Conservation (phyloP, 805 yeast genomes). For the Martiniozyma abietophila region DNA sequence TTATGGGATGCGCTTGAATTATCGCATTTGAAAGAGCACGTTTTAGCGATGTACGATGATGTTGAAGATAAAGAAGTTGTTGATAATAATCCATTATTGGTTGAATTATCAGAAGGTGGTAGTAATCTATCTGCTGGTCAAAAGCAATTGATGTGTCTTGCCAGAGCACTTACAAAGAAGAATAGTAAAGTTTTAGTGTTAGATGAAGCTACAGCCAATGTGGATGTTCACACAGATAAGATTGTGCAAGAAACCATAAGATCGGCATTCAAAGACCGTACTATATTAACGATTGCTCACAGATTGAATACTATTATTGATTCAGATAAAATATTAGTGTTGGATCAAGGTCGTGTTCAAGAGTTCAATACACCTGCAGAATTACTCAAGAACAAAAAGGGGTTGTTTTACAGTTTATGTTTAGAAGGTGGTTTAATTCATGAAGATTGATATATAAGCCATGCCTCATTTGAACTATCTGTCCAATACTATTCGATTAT, state of each 20-base stretch:
- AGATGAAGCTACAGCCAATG: conserved; percentile 88
- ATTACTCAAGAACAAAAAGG: conserved; percentile 53
- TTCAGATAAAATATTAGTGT: conserved; percentile 65
- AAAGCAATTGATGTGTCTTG: conserved; percentile 76
- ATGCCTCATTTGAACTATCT: not conserved
- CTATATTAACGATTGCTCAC: conserved; percentile 79
- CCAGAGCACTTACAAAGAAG: conserved; percentile 62
- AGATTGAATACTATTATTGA: conserved; percentile 77
- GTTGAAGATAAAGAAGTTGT: conserved; percentile 31
- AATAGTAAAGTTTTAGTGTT: conserved; percentile 51
- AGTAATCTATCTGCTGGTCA: conserved; percentile 85
- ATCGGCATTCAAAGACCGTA: conserved; percentile 62
- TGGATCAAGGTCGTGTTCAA: conserved; percentile 65
- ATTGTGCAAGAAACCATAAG: conserved; percentile 73
- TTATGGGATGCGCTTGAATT: conserved; percentile 76
- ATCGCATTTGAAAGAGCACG: conserved; percentile 66
- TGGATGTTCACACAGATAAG: conserved; percentile 76
- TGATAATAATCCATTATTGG: conserved; percentile 20
- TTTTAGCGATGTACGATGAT: conserved; percentile 43
- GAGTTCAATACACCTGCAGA: conserved; percentile 69
- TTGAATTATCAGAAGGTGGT: conserved; percentile 27
- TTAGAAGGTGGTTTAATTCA: conserved; percentile 58
- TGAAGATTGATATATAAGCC: conserved; percentile 8
- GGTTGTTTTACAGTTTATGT: conserved; percentile 73
- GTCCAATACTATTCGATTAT: not conserved